Percentiles rank a stretch among this genome's conserved stretches.
Conservation (phyloP, 129 eudicot species). For the Heracleum sosnowskyi region DNA sequence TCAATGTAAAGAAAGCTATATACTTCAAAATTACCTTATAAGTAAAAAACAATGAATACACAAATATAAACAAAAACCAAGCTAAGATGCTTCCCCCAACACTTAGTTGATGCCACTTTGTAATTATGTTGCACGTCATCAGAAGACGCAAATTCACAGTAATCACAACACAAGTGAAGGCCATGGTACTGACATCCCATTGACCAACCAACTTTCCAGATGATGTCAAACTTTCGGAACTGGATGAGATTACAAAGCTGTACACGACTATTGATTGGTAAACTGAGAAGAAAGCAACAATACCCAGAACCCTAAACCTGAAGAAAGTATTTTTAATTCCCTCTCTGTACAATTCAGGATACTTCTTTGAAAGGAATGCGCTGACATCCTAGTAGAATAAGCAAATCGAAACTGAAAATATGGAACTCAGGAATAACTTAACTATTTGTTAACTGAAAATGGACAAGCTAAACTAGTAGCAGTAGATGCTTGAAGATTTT, state of each 20-base stretch:
- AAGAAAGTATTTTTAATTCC: conserved; percentile 72
- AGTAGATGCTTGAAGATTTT: neutral
- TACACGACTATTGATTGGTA: conserved; percentile 72
- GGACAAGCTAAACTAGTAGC: neutral
- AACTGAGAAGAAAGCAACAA: conserved; percentile 79
- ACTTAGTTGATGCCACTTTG: conserved; percentile 91
- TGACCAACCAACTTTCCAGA: conserved; percentile 84
- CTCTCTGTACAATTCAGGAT: conserved; percentile 85
- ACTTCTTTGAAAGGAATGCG: conserved; percentile 81
- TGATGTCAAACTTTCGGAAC: conserved; percentile 51
- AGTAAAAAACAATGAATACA: conserved; percentile 57
- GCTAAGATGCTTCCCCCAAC: conserved; percentile 79
- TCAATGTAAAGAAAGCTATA: neutral
- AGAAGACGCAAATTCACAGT: conserved; percentile 94
- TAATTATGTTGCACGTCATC: conserved; percentile 79
- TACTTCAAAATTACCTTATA: conserved; percentile 40
- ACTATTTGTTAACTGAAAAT: neutral
- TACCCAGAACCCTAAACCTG: conserved; percentile 77
- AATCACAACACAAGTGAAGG: conserved; percentile 73
- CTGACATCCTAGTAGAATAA: conserved; percentile 65
- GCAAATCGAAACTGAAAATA: neutral
- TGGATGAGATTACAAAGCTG: conserved; percentile 56
- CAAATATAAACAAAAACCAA: conserved; percentile 81
- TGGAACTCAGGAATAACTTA: neutral
- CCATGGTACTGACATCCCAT: conserved; percentile 97